Evolutionary conservation across 768 basidiomycete species (phyloP).

Genomic region (Lentinula sp.): DNA sequence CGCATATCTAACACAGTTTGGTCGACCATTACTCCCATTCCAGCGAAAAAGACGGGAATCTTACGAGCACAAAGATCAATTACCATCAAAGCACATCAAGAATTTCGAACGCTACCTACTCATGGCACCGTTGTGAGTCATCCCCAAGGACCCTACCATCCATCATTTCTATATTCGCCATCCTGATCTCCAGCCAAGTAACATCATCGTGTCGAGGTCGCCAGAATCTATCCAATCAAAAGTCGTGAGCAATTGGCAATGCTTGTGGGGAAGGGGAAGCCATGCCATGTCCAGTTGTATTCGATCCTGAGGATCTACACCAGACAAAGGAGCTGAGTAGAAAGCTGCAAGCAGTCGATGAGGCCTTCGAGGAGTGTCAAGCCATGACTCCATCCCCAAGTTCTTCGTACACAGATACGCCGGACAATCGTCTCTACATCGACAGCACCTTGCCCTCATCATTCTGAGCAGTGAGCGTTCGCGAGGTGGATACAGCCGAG

Average conservation of each 20-base stretch:
- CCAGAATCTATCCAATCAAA: slow-evolving; percentile 30
- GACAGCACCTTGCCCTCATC: too few relatives aligned
- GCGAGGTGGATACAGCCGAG: too few relatives aligned
- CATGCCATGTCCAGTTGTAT: slow-evolving; percentile 38
- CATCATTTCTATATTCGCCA: slow-evolving; percentile 45
- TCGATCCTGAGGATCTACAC: slow-evolving; percentile 38
- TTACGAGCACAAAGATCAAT: slow-evolving; percentile 40
- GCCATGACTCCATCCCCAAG: slow-evolving; percentile 6
- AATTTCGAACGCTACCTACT: slow-evolving; percentile 43
- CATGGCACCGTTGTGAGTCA: slow-evolving; percentile 42
- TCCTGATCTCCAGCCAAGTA: slow-evolving; percentile 44
- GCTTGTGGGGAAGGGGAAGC: slow-evolving; percentile 26
- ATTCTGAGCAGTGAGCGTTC: too few relatives aligned
- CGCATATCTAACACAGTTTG: slow-evolving; percentile 42
- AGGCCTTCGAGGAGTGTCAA: slow-evolving; percentile 20
- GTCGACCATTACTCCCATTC: slow-evolving; percentile 40
- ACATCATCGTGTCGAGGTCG: slow-evolving; percentile 42
- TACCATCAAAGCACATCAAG: slow-evolving; percentile 37
- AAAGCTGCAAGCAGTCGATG: slow-evolving; percentile 23
- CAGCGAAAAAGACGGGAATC: slow-evolving; percentile 29
- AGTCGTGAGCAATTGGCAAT: slow-evolving; percentile 33
- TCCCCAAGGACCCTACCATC: slow-evolving; percentile 32
- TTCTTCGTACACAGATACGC: too few relatives aligned
- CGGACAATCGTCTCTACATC: too few relatives aligned
- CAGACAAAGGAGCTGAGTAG: slow-evolving; percentile 32